Evolutionary conservation across 1,139 yeast genomes (phyloP), one percentile per base, ranked within the genome.

Genomic region (Zygosaccharomyces pseudobailii): DNA sequence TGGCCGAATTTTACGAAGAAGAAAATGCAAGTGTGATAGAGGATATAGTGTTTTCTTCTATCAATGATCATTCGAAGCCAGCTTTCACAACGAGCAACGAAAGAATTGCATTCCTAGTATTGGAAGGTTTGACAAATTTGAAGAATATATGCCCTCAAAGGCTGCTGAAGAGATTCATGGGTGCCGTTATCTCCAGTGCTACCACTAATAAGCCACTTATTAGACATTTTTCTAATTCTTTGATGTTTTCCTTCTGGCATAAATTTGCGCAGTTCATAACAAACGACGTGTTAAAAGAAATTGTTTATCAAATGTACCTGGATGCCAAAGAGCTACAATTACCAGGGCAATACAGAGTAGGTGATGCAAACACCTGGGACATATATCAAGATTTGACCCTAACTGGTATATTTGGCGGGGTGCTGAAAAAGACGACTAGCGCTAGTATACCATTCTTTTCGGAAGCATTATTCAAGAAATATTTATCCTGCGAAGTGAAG

Each of bases 291-390:
- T 52, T 66, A 17, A 55, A 53, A 22, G 45, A 48, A 6, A 58
- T 69, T 4, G 40, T 71, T 33, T 48, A 57, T 24, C 58, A 57
- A 37, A 44, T 70, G 3, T 66, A 59, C 43, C 42, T 47, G 2
- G 68, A 66, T 40, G 69, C 73, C 4, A 54, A 61, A 20, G 67
- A 65, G 25, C 69, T 79, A 1, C 87, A 83, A 30, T 69, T 80
- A 1, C 78, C 73, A 52, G 82, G 82, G 5, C 79, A 78, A 45
- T 84, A 74, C 60, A 75, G 94, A 65, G 76, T 80, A 52, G 97
- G 96, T 9, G 94, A 87, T 65, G 90, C 89, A 0, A 68, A 82
- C 30, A 58, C 86, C 5, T 90, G 97, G 97, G 78, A 86, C 58
- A 69, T 85, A 8, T 61, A 64, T 1, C 59, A 68, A 2, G 96